phyloP scores from a whole-genome alignment of 2,329 filamentous ascomycete genomes.

The Ophiostoma sp. region DNA sequence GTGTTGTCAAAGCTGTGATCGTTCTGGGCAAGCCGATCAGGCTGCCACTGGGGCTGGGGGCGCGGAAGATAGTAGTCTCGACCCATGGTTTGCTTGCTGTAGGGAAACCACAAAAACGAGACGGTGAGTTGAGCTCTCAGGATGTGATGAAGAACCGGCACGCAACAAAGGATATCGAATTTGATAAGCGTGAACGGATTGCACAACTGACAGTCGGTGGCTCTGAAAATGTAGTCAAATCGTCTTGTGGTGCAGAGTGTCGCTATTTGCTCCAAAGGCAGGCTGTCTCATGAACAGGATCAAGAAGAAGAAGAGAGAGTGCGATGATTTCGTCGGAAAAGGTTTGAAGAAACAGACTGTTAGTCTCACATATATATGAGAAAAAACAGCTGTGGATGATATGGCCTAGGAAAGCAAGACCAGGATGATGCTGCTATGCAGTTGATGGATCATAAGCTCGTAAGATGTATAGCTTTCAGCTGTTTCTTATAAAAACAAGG shows the following conservation, averaged over 20 bases:
- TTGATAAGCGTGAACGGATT: background rate
- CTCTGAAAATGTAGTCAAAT: background rate
- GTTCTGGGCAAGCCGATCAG: slow-evolving; percentile 24
- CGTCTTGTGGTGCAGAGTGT: background rate
- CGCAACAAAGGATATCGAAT: background rate
- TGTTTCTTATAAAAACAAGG: slow-evolving; percentile 1
- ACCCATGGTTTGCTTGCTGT: slow-evolving; percentile 23
- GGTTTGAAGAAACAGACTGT: background rate
- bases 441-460: slow-evolving; percentile 22
- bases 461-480: slow-evolving; percentile 3
- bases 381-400: background rate
- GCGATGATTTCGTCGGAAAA: background rate
- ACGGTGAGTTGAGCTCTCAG: background rate
- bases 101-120: slow-evolving; percentile 3
- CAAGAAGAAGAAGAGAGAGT: background rate
- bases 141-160: background rate
- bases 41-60: slow-evolving; percentile 26
- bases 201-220: background rate
- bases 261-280: too few relatives aligned
- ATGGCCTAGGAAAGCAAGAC: background rate
- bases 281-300: background rate
- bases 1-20: slow-evolving; percentile 21
- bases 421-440: slow-evolving; percentile 16
- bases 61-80: slow-evolving; percentile 26
- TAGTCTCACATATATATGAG: slow-evolving; percentile 22